Evolutionary conservation across 495 filamentous ascomycete species (phyloP), one percentile per base, ranked within the genome.

Genomic region (Penicillium coprophilum): DNA sequence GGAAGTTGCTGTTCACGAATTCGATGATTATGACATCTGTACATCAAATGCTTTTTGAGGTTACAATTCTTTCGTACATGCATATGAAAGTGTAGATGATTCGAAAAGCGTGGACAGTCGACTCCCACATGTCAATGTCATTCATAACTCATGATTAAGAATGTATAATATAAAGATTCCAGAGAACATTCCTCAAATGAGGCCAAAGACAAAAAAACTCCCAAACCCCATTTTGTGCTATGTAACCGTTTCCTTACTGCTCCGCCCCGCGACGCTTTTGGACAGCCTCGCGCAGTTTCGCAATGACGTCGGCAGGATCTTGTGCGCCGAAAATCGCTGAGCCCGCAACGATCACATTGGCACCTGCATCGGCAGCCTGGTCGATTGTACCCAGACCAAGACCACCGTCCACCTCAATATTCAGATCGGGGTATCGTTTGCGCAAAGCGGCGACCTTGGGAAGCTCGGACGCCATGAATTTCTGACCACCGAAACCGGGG

Each of bases 341-440:
- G n/a, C 94, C 94, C 8, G 94, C 95, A 32, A 98, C 94, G 65
- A 98, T 98, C 49, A 98, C 94, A 65, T 97, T 98, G 34, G 94
- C 94, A 12, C 94, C 94, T 0, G 94, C 94, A 50, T 96, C 92
- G 0, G 95, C 95, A 5, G 93, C 95, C 70, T 90, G 87, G 66
- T 95, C 93, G 63, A 98, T 91, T 2, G 95, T 98, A 49, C 87
- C 86, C 45, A 89, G 80, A 3, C 90, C 90, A 32, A 98, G 67
- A 7, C 94, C 94, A 39, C 94, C 94, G 71, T 98, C 94, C 27
- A 98, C 94, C 71, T 98, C 94, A 64, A 98, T 98, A 76, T 96
- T 91, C 45, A 98, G 72, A 5, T 93, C 81, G 6, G 94, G 94
- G 71, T 96, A 98, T 44, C 85, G 82, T 66, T 86, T 75, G 49